Evolutionary conservation across 2,329 filamentous ascomycete genomes (phyloP).

Genomic region (Colletotrichum sp.): DNA sequence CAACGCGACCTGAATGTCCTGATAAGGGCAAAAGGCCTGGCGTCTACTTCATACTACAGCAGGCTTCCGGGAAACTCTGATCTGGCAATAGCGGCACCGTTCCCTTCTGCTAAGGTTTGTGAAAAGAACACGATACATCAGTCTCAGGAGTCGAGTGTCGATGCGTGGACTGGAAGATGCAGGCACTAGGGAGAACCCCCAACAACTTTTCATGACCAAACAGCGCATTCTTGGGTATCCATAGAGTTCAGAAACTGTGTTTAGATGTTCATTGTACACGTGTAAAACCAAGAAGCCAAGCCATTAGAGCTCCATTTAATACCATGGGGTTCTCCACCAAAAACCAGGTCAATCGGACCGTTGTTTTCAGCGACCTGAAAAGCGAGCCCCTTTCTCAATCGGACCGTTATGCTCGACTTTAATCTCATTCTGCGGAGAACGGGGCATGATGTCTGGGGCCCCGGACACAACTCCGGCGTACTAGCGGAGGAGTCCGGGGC

Average conservation of each 20-base stretch:
- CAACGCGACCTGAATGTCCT: not conserved
- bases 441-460: not conserved
- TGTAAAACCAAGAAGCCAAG: constrained; percentile 8
- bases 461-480: not conserved
- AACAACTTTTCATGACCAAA: not conserved
- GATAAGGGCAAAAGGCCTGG: not conserved
- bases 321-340: not conserved
- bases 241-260: not conserved
- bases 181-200: not conserved
- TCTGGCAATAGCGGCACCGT: rapidly evolving
- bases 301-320: constrained; percentile 1
- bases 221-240: not conserved
- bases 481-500: not conserved
- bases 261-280: not conserved
- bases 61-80: not conserved
- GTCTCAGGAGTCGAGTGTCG: not conserved
- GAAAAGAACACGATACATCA: not conserved
- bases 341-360: constrained; percentile 12
- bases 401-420: constrained; percentile 2
- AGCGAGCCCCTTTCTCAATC: not conserved
- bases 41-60: not conserved
- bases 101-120: not conserved
- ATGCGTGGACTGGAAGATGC: not conserved
- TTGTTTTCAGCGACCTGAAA: constrained; percentile 10
- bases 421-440: not conserved